Evolutionary conservation across 148 eudicot species (phyloP), one percentile per base, ranked within the genome.

Genomic region (Rhododendron griersonianum): DNA sequence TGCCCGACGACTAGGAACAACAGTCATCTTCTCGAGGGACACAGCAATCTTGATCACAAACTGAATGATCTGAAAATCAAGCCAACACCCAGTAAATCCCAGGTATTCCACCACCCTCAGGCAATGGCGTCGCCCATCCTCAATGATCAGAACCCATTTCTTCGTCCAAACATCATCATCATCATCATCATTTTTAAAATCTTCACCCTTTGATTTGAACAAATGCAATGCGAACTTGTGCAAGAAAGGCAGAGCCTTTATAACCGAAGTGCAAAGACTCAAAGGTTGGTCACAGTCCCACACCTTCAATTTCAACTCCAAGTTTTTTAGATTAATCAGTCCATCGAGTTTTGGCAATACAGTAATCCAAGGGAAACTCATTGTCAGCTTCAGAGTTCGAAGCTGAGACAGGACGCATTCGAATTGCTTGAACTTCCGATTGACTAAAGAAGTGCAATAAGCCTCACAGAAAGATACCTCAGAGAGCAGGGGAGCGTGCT

Each of bases 81-180:
- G 30, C 30, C 15, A 30, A 76, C 75, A 45, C 18, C 86, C 82
- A 21, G 25, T 45, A 78, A 85, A 78, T 11, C 75, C 82, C 19
- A 78, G 51, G 75, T 57, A 61, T n/a, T 78, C 86, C 50, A 85
- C 82, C 67, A 35, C 61, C 76, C 41, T 85, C 14, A 41, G 82
- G 44, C 55, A 10, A 78, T 57, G 44, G 16, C 41, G 82, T 18
- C 65, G 15, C 5, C 30, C 14, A 28, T 44, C 37, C 37, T 35
- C 37, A 35, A 35, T 2, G 37, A 67, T 7, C 11, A 37, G 76
- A 3, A 2, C 76, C 76, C 39, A 28, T 5, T 35, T 75, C 23
- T 1, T 35, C 37, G 21, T 18, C 21, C 16, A 6, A 16, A 15
- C 16, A 5, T 14, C 14, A 4, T n/a, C n/a, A n/a, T 4, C 35